Base-by-base conservation (phyloP, 495 filamentous ascomycete genomes). In the Trichoderma reesei region DNA sequence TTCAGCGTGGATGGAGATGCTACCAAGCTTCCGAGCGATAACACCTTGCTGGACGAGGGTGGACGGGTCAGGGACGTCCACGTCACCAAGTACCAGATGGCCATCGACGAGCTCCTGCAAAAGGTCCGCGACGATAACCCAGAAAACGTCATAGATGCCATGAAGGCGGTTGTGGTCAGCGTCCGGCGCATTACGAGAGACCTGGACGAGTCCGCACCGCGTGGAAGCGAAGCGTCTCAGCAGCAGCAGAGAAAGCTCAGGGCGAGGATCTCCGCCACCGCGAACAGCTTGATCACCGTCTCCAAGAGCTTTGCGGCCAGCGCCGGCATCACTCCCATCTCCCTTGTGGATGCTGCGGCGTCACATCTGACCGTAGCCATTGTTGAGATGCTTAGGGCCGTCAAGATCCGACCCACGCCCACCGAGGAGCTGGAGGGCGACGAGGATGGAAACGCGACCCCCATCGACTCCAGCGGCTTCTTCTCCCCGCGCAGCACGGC, bases 221-320 rank as follows among this genome's bases (percentile, higher is more conserved):
- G 67, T 62, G 82, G 73, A 64, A 80, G 72, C 71, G 80, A 73
- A 64, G 68, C 69, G 26, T 66, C 71, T n/a, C 75, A 81, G 63
- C 78, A 83, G 60, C 39, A 83, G 60, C 39, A 63, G 41, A 71
- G 77, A 33, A 95, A 89, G 74, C 80, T 92, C 54, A 93, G 90
- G 69, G 81, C 83, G 3, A 84, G 87, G 9, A 87, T 97, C 13
- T 93, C 90, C 31, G 89, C 88, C 5, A 96, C 94, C 13, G 90
- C 94, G 36, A 98, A 98, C 79, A 96, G 96, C 68, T 76, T 98
- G 64, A 96, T 96, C 66, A 98, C 91, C 14, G 91, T 92, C 3
- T 87, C 89, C 26, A 96, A 93, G 78, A 96, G 95, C 69, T 96
- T 92, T 73, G 87, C 90, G 41, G 79, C 78, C 26, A 86, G 90